A percentile compares a stretch with the other conserved stretches of the same genome.
Evolutionary conservation across 495 filamentous ascomycete species (phyloP).

Genomic region (Penicillium lividum): DNA sequence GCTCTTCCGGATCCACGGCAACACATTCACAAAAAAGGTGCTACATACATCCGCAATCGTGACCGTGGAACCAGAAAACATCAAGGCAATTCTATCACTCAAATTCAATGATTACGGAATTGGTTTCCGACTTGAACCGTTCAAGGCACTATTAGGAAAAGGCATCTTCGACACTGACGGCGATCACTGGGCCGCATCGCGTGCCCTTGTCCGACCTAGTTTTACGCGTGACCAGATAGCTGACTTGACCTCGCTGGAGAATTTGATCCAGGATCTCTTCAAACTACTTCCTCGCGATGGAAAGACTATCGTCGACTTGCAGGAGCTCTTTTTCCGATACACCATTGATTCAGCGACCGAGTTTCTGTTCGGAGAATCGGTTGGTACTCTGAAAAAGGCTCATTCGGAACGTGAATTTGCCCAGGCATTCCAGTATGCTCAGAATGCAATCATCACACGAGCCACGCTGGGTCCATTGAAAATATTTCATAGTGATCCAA

Average conservation of each 20-base stretch:
- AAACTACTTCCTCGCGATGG: conserved; percentile 49
- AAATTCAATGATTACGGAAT: conserved; percentile 63
- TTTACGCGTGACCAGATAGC: conserved; percentile 62
- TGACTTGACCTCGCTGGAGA: conserved; percentile 60
- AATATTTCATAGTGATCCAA: background rate
- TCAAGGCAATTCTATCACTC: conserved; percentile 61
- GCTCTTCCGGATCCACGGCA: background rate
- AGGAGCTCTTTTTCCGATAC: conserved; percentile 61
- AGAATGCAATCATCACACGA: conserved; percentile 8
- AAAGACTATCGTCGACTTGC: conserved; percentile 57
- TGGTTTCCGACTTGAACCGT: conserved; percentile 47
- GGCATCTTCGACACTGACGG: conserved; percentile 76
- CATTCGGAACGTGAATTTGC: conserved; percentile 11
- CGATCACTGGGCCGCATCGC: conserved; percentile 62
- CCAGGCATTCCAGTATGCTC: conserved; percentile 8
- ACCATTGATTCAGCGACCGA: conserved; percentile 73
- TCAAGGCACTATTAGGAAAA: conserved; percentile 60
- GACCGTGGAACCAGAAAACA: conserved; percentile 50
- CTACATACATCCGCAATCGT: background rate
- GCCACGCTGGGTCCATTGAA: conserved; percentile 5
- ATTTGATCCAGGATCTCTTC: conserved; percentile 56
- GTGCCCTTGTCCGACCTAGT: conserved; percentile 62
- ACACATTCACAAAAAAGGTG: background rate
- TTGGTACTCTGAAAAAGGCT: conserved; percentile 35
- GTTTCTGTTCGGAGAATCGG: conserved; percentile 67